These are phyloP conservation scores for Pestalotiopsis sp. DNA, from an alignment of 2,329 filamentous ascomycete species.

Conservation along the genomic window DNA sequence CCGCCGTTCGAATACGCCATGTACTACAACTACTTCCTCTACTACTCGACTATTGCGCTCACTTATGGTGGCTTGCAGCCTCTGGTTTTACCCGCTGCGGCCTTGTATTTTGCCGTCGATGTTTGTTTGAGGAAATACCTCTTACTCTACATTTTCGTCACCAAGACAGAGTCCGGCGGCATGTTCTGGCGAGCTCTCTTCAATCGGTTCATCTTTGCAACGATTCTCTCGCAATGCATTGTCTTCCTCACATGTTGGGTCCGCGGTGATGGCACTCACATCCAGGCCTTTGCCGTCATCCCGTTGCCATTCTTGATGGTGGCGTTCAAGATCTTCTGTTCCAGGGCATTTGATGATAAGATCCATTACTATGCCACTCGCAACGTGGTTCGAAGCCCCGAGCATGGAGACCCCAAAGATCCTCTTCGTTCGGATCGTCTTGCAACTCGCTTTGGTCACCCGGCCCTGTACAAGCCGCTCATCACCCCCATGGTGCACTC, in stretches of 20 bases:
- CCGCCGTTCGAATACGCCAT: conserved; percentile 92
- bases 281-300: conserved; percentile 66
- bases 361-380: conserved; percentile 79
- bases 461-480: conserved; percentile 83
- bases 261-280: conserved; percentile 61
- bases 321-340: conserved; percentile 86
- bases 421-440: conserved; percentile 66
- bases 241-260: conserved; percentile 77
- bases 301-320: conserved; percentile 80
- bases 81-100: conserved; percentile 81
- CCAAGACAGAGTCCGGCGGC: conserved; percentile 94
- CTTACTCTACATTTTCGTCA: conserved; percentile 91
- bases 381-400: conserved; percentile 51
- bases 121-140: conserved; percentile 94
- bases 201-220: conserved; percentile 88
- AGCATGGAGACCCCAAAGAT: conserved; percentile 51
- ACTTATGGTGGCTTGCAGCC: conserved; percentile 87
- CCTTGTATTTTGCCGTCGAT: conserved; percentile 87
- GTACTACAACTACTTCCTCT: conserved; percentile 98
- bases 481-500: conserved; percentile 96
- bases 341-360: conserved; percentile 72
- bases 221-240: conserved; percentile 77
- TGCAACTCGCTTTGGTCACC: conserved; percentile 83
- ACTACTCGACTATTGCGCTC: conserved; percentile 87
- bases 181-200: conserved; percentile 89